Base-by-base conservation (phyloP, 371 early-diverging fungal species). In the Zychaea mexicana region DNA sequence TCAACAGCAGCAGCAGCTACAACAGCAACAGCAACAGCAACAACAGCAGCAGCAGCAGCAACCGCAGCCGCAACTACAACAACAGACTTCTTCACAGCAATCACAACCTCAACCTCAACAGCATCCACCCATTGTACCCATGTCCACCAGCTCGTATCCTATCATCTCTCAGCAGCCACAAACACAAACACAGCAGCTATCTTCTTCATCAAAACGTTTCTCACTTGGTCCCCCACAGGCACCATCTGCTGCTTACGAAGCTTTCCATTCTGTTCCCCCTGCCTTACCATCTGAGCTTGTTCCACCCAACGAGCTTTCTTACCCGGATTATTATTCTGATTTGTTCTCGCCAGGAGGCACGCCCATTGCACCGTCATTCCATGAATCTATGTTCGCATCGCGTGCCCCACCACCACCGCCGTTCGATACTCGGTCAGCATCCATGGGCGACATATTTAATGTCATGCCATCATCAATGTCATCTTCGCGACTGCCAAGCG, bases 271-370 rank as follows among this genome's bases (percentile, higher is more conserved):
- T 26, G 79, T 79, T 24, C 75, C 74, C 12, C 59, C 61, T n/a
- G 38, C 36, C 9, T 60, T 83, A 27, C 80, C 83, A 7, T 78
- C 74, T 62, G 84, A 84, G 24, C 61, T 78, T 21, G 67, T 79
- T 46, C 75, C 84, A 30, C 74, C 84, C 32, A 73, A 75, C 33
- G 80, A 82, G 46, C 79, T 79, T 31, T 68, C 77, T 28, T 68
- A 73, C 33, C 66, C 81, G 38, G 82, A 85, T 61, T 69, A 76
- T 27, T 70, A 78, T 52, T 69, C 79, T 10, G 82, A 83, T 60
- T 67, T 82, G 12, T 78, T 79, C 52, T 69, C 76, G 17, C 84
- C 75, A 49, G 59, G 59, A 21, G 59, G 59, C 27, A 45, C 59
- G 5, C 38, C 59, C 8, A 31, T 31, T 19, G 32, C 30, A 13